Conservation (phyloP, 176 grass and related monocot genomes). For the Elaeis guineensis region DNA sequence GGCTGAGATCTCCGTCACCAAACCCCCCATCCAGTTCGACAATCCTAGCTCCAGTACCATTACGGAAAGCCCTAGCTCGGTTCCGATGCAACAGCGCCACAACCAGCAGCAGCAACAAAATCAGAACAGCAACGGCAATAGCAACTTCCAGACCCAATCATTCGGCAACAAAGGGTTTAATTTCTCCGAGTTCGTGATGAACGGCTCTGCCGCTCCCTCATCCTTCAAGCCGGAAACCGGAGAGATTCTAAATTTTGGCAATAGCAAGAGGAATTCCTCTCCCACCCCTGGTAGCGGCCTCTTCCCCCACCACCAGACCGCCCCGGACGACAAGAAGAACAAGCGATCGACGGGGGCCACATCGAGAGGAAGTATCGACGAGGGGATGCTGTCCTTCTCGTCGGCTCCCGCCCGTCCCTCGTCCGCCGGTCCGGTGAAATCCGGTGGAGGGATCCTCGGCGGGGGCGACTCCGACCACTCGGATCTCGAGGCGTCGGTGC, state of each 20-base stretch:
- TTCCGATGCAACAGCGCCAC: constrained; percentile 15
- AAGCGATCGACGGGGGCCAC: constrained; percentile 82
- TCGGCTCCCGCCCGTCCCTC: constrained; percentile 39
- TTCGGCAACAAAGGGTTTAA: constrained; percentile 63
- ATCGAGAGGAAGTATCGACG: constrained; percentile 64
- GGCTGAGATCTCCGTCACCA: constrained; percentile 65
- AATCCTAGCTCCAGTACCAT: constrained; percentile 70
- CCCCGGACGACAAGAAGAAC: constrained; percentile 30
- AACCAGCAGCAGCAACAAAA: constrained; percentile 13
- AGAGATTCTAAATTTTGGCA: constrained; percentile 68
- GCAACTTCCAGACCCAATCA: constrained; percentile 17
- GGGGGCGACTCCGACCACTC: constrained; percentile 90
- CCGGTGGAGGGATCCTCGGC: constrained; percentile 26
- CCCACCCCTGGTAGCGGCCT: constrained; percentile 50
- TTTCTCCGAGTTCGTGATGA: constrained; percentile 66
- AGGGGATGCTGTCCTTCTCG: constrained; percentile 94
- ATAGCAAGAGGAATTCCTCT: constrained; percentile 51
- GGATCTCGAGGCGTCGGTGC: constrained; percentile 66
- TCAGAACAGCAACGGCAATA: constrained; percentile 23
- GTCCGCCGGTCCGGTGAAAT: constrained; percentile 16
- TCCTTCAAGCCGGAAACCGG: constrained; percentile 77
- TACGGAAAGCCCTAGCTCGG: constrained; percentile 61
- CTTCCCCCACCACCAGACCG: constrained; percentile 52
- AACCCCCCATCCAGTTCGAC: constrained; percentile 72
- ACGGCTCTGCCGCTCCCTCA: constrained; percentile 26